Evolutionary conservation across 495 filamentous ascomycete genomes (phyloP), one percentile per base, ranked within the genome.

Genomic region (Xylaria palmicola): DNA sequence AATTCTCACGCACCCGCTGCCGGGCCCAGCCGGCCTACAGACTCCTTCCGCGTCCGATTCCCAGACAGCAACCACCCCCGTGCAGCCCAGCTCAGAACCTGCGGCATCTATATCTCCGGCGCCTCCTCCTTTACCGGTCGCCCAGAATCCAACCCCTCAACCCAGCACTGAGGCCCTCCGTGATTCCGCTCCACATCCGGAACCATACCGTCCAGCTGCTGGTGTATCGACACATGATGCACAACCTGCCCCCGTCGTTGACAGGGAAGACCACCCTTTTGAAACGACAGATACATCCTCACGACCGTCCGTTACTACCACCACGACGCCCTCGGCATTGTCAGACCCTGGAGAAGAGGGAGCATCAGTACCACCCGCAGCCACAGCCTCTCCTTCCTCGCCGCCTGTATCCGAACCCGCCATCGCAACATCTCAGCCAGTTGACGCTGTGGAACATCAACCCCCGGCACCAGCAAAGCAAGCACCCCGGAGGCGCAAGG

Each of bases 391-490:
- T 62, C 60, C 65, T 17, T 63, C 68, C 39, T 66, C 62, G 7
- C 56, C 61, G 20, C 54, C 57, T 6, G 58, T 64, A 22, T 30
- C 66, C 24, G 63, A 66, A 19, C 61, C 65, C 2, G 60, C 53
- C 59, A 54, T 56, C 1, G 63, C 63, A 17, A 59, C 62, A 39
- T 37, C 60, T 19, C 36, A 54, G 0, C 30, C 49, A 51, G 52
- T 59, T 13, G 62, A 64, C 44, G 24, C 64, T 40, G 15, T 48
- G 9, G 8, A 44, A 34, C 19, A 58, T 41, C 60, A 62, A 34
- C 15, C 45, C 24, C n/a, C 59, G 30, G 60, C 64, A 7, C 58
- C 66, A n/a, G 71, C 64, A 59, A 70, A 68, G 55, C 58, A 45
- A 50, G 50, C 65, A 15, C 56, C 60, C 32, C 70, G 65, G 22